Evolutionary conservation across 768 basidiomycete genomes (phyloP), one percentile per base, ranked within the genome.

Genomic region (Dioszegia hungarica): DNA sequence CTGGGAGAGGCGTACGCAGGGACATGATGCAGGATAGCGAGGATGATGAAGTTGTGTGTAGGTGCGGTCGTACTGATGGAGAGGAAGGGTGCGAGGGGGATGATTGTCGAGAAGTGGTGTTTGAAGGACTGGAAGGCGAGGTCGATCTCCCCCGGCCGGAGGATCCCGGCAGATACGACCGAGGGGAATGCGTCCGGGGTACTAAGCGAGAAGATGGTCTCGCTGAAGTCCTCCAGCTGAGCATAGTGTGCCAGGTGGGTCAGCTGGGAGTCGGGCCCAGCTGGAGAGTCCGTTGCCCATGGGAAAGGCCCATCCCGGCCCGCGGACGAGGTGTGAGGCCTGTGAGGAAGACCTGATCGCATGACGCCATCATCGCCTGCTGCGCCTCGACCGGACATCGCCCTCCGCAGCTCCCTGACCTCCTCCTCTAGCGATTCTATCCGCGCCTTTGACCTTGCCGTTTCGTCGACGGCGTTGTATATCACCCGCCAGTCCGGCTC

Each of bases 71-170:
- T 56, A 12, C 61, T 54, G 24, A 64, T 36, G 15, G 59, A 50
- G 20, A 68, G 59, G 34, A 61, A 62, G 17, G 56, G 57, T 9
- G 56, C 40, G 20, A 68, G 31, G 24, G 67, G 67, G 27, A 57
- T 31, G 15, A 59, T 38, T 8, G 37, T 37, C 10, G 67, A 59
- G 53, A 68, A 63, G 24, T 55, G 59, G 31, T 67, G 59, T 46
- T 67, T 67, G 48, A 67, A 67, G 10, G 15, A 58, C 52, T 62
- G 64, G 41, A 66, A 66, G 5, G 53, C 58, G 45, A 57, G 54
- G 19, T 66, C 61, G 15, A 63, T 57, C 34, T 63, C 58, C 2
- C 45, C 39, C 6, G 20, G 34, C 15, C 19, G 19, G 14, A 51
- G 49, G 14, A 51, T 11, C 9, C 34, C 45, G 17, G 34, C 24